Evolutionary conservation across 2,329 filamentous ascomycete species (phyloP), one percentile per base, ranked within the genome.

Genomic region (Fusarium keratoplasticum): DNA sequence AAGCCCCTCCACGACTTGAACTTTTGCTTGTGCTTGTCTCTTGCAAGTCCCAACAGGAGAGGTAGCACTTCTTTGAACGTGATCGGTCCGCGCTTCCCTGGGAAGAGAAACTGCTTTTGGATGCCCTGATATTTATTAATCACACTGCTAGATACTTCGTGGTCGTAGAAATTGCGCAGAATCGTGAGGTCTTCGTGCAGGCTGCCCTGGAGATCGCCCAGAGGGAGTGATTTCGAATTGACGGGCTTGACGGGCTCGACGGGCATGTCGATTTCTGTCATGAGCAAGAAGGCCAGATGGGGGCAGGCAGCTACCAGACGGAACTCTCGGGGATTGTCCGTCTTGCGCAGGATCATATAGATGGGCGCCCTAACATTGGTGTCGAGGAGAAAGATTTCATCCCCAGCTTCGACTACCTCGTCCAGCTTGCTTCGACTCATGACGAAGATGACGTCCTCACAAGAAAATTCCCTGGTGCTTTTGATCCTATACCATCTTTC

Each of bases 41-140:
- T 44, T 44, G 13, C 42, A 16, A 25, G 16, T 16, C 13, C 42
- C 7, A 44, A 2, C 42, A 44, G 42, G 20, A 44, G 42, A 44
- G 42, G 6, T 20, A 44, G 4, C 42, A 44, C 7, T 44, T 44
- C 42, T 25, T 25, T 5, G 13, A 22, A 25, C 7, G 13, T 25
- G 4, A 44, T 13, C 2, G 2, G 6, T 16, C 13, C 20, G 1
- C 42, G 20, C 42, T 4, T 44, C 20, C 42, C 42, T 8, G 7
- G 42, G 20, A 44, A 44, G 42, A 44, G n/a, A 20, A 13, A 6
- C 9, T 3, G 11, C n/a, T 20, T 20, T 42, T 4, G 5, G 38
- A 4, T 20, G 10, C 6, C 3, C 9, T 20, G 38, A 7, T 5
- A 11, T 5, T n/a, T 4, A 9, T 9, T 5, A n/a, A n/a, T 0